phyloP scores from a whole-genome alignment of 352 stramenopile species.

The Blastocystis hominis region DNA sequence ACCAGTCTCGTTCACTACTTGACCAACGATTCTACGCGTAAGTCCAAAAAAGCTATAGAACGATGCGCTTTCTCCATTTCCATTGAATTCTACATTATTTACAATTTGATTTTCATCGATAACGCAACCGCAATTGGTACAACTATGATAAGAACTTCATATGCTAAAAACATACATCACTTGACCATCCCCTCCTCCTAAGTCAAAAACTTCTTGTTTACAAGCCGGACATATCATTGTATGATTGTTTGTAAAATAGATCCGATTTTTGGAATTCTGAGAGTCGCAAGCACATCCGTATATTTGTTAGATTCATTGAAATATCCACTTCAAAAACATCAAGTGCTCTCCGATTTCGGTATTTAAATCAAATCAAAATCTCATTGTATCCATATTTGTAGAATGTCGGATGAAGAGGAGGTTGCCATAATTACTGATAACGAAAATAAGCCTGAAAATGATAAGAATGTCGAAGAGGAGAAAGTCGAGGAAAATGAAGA shows the following conservation, averaged over 20 bases:
- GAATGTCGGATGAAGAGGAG: slow-evolving; percentile 8
- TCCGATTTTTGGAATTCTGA: not conserved
- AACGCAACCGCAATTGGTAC: slow-evolving; percentile 76
- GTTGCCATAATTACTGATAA: not conserved
- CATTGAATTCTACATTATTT: slow-evolving; percentile 87
- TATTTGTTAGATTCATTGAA: no score
- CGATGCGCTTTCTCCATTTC: slow-evolving; percentile 73
- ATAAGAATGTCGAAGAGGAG: not conserved
- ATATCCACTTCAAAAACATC: no score
- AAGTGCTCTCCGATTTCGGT: no score
- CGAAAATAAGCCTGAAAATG: not conserved
- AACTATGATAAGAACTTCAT: slow-evolving; percentile 61
- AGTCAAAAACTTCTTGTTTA: slow-evolving; percentile 32
- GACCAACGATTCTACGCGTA: slow-evolving; percentile 72
- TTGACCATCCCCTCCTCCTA: slow-evolving; percentile 11
- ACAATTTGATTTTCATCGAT: slow-evolving; percentile 95
- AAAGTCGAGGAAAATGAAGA: not conserved
- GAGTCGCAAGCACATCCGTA: no score
- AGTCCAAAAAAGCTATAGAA: slow-evolving; percentile 23
- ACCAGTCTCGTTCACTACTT: slow-evolving; percentile 82
- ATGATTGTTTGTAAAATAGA: not conserved
- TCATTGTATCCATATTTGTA: not conserved
- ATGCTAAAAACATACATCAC: not conserved
- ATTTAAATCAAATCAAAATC: not conserved
- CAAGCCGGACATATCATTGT: slow-evolving; percentile 2